These are phyloP conservation scores for Talaromyces thailandensis DNA, from an alignment of 495 filamentous ascomycete species.

Conservation along the genomic window DNA sequence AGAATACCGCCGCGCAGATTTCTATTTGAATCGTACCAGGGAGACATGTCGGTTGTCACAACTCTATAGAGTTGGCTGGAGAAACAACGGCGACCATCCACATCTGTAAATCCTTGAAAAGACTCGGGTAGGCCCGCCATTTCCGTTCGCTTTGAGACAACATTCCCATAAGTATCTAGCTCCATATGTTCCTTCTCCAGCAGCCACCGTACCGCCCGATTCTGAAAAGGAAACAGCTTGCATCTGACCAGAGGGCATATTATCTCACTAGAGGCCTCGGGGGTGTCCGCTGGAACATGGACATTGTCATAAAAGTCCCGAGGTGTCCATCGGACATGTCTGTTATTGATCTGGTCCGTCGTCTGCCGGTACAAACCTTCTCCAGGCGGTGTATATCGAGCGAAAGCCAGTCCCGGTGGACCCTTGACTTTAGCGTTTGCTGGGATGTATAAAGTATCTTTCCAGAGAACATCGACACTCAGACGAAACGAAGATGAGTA, in stretches of 20 bases:
- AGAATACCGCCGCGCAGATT: slow-evolving; percentile 54
- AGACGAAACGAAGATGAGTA: slow-evolving; percentile 16
- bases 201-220: slow-evolving; percentile 63
- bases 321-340: slow-evolving; percentile 32
- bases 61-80: slow-evolving; percentile 58
- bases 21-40: slow-evolving; percentile 30
- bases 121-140: slow-evolving; percentile 20
- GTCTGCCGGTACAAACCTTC: slow-evolving; percentile 3
- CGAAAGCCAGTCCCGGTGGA: slow-evolving; percentile 16
- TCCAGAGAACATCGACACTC: slow-evolving; percentile 27
- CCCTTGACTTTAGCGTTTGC: slow-evolving; percentile 12
- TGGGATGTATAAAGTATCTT: slow-evolving; percentile 25
- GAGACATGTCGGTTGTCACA: slow-evolving; percentile 41
- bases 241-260: slow-evolving; percentile 33
- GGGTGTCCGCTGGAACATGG: slow-evolving; percentile 42
- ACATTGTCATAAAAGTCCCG: slow-evolving; percentile 59
- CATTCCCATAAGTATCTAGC: slow-evolving; percentile 22
- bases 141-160: slow-evolving; percentile 11
- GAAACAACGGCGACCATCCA: slow-evolving; percentile 41
- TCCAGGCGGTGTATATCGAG: slow-evolving; percentile 21
- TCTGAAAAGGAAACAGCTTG: slow-evolving; percentile 62
- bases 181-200: slow-evolving; percentile 48
- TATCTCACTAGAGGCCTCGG: slow-evolving; percentile 28
- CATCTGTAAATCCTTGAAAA: slow-evolving; percentile 32
- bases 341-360: background rate